phyloP scores from a whole-genome alignment of 2,329 filamentous ascomycete species.

The Blumeria graminis region DNA sequence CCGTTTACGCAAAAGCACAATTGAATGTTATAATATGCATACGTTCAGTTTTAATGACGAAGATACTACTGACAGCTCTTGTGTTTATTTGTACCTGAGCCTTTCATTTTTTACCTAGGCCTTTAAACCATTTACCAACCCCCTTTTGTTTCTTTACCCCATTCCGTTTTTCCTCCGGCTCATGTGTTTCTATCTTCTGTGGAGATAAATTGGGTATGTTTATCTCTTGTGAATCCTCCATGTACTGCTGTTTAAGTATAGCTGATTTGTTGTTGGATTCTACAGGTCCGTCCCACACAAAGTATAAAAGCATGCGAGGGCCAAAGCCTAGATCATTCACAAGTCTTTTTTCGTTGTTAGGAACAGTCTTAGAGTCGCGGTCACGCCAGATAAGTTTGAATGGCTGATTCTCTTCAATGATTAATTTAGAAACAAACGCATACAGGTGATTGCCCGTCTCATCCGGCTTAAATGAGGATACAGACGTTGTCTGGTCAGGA shows the following conservation, averaged over 20 bases:
- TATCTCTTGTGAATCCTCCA: slow-evolving; percentile 39
- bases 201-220: slow-evolving; percentile 19
- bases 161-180: too few species aligned
- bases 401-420: slow-evolving; percentile 35
- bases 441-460: slow-evolving; percentile 54
- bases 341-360: slow-evolving; percentile 25
- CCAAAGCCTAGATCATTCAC: slow-evolving; percentile 49
- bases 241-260: slow-evolving; percentile 20
- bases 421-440: slow-evolving; percentile 44
- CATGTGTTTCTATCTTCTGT: too few species aligned
- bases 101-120: slow-evolving; percentile 43
- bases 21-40: too few species aligned
- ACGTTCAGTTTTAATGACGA: too few species aligned
- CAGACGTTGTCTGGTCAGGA: slow-evolving; percentile 60
- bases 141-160: slow-evolving; percentile 12
- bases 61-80: too few species aligned
- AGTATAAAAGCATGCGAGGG: slow-evolving; percentile 48
- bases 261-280: slow-evolving; percentile 21
- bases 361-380: slow-evolving; percentile 15
- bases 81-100: background rate
- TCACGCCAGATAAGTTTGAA: slow-evolving; percentile 34
- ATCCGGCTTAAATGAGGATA: slow-evolving; percentile 41
- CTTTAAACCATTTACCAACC: slow-evolving; percentile 42
- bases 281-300: slow-evolving; percentile 47
- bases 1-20: too few species aligned